Evolutionary conservation across 2,329 filamentous ascomycete genomes (phyloP), one percentile per base, ranked within the genome.

Genomic region (Trichophyton verrucosum): DNA sequence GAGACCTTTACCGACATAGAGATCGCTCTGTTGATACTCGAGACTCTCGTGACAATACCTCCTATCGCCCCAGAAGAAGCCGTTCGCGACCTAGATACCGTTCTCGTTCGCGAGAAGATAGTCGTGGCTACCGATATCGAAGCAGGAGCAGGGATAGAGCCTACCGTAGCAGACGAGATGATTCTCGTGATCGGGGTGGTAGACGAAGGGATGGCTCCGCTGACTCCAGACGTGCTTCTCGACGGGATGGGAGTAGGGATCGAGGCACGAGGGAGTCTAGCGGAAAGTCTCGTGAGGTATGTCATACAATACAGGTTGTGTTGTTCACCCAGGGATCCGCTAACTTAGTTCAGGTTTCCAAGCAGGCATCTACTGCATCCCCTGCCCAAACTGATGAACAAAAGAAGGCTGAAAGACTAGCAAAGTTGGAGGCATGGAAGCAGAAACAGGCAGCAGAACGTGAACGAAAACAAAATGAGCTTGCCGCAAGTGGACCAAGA

Each of bases 361-460:
- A 85, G 69, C 73, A 78, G 51, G 74, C 75, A 7, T 72, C 73
- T 22, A 64, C 67, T 13, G 65, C 60, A 8, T 63, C 80, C 60
- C 71, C 79, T 59, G 74, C 77, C 51, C 84, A 84, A 68, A 79
- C 82, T 33, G 88, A 90, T 68, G 82, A 84, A 63, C 85, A 90
- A 57, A 90, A 88, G 70, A 89, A 91, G 72, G 87, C 86, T 57
- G 88, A 92, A 72, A 81, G 88, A 64, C 79, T 91, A 49, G 89
- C 89, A 30, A 91, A 89, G 71, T 76, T 95, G 30, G 89, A 92
- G 72, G 88, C 89, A 61, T 96, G 91, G 91, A 96, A 96, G 76
- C 88, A 90, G 74, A 92, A 91, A 75, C 86, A 90, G 71, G 80
- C 80, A 4, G 88, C 89, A 65, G 84, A 85, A 70, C 86, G 86